Base-by-base conservation (phyloP, 2,329 filamentous ascomycete genomes). In the Westerdykella sp. region DNA sequence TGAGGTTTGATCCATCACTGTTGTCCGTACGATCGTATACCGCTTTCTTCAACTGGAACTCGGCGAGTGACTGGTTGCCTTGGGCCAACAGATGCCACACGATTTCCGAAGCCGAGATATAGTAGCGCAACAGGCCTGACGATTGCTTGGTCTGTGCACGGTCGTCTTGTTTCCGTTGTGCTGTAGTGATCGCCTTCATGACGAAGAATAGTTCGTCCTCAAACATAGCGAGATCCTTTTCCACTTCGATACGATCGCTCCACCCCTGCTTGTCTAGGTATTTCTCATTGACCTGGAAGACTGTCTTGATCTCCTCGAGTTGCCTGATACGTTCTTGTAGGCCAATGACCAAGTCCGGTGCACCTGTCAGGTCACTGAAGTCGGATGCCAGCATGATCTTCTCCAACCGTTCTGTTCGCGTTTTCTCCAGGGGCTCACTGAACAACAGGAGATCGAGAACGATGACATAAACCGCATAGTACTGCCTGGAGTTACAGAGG, bases 371-470 rank as follows among this genome's bases (percentile, higher is more conserved):
- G 63, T 99, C 93, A 65, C 91, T 98, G 63, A 98, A 99, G 68
- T 99, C 93, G 0, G 93, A 97, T 1, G 91, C 93, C 39, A 98
- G 80, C 82, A 98, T 96, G 56, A 99, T 98, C 75, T 96, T 97
- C 67, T 98, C 93, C 13, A 99, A 73, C 30, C 88, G 82, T 69
- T 98, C 94, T 57, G 78, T 95, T 45, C 94, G 81, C n/a, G 91
- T 94, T 76, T 98, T 98, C 68, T 98, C 93, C 37, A 95, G 72
- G 2, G 93, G 93, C 66, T 99, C 93, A 60, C 81, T 96, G 71
- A 97, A 99, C 66, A 99, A 83, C 40, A 99, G 75, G 34, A 99
- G 77, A 68, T 99, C 93, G 50, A 97, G 75, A 3, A 96, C 91
- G 55, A 99, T 98, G 67, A 98, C 88, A 62, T 98, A 99, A 75